Base-by-base conservation (phyloP, 2,329 filamentous ascomycete genomes). In the Sporothrix mexicana region DNA sequence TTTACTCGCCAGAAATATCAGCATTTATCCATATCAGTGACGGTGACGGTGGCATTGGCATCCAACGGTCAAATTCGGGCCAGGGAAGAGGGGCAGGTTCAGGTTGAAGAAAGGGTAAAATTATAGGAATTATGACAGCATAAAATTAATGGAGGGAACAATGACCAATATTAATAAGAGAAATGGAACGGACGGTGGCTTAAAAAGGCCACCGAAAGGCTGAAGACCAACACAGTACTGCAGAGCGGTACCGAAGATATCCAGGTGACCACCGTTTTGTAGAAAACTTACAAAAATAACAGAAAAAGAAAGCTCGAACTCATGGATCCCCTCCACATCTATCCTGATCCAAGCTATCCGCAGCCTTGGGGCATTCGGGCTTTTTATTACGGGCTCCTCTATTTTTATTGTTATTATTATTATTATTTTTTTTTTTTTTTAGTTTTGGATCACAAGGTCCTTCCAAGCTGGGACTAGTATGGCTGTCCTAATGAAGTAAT, bases 381-480 rank as follows among this genome's bases (percentile, higher is more conserved):
- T 12, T 30, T 64, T 30, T 13, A 4, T 7, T 36, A 5, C 30
- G 3, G 30, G 30, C 30, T 1, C 30, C 30, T 36, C 30, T 36
- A 36, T 36, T 36, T 36, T n/a, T n/a, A n/a, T n/a, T n/a, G n/a
- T n/a, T n/a, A n/a, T n/a, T n/a, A n/a, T n/a, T n/a, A n/a, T n/a
- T 43, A 45, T 41, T 45, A 20, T 55, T 6, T 55, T 47, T 7
- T 13, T 49, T 12, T 13, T 13, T 61, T 17, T 17, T 36, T 57
- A 30, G 53, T 49, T 20, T 66, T 49, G 15, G 25, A 6, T 36
- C 30, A 36, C 30, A 36, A 67, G 20, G 45, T 30, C 64, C 64
- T 67, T 67, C 64, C 45, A 5, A 36, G 13, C 20, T 51, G 9
- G 36, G 64, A 49, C 47, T 67, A 67, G 64, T 25, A 49, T 17